phyloP scores from a whole-genome alignment of 2,329 filamentous ascomycete species.

The Venturia pyrina region DNA sequence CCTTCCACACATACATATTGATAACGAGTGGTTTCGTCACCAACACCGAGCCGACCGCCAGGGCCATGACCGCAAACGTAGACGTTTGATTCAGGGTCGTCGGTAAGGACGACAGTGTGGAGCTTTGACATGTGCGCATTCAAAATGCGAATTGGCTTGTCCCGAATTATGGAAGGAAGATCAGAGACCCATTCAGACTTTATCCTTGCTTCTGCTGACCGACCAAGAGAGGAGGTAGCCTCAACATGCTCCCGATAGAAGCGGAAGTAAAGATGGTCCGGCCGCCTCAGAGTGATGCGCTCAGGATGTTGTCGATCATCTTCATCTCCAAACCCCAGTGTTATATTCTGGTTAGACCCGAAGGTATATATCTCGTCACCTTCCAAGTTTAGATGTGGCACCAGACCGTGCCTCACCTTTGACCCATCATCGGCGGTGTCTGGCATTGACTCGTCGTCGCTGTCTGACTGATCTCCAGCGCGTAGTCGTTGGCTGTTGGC shows the following conservation, averaged over 20 bases:
- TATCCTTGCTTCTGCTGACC: conserved; percentile 18
- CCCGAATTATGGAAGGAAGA: conserved; percentile 63
- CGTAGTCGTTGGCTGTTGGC: background rate
- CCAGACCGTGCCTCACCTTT: conserved; percentile 17
- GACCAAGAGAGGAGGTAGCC: conserved; percentile 5
- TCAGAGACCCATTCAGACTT: conserved; percentile 32
- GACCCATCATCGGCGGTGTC: background rate
- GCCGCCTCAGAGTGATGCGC: conserved; percentile 64
- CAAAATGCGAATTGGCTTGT: conserved; percentile 63
- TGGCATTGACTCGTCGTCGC: conserved; percentile 13
- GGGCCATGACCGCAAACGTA: conserved; percentile 89
- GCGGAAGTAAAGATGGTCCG: conserved; percentile 62
- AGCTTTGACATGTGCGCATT: conserved; percentile 74
- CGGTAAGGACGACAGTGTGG: conserved; percentile 79
- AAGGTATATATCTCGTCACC: conserved; percentile 90
- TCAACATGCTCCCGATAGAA: conserved; percentile 53
- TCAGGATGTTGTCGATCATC: conserved; percentile 93
- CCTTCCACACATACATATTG: conserved; percentile 74
- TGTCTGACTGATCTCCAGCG: conserved; percentile 14
- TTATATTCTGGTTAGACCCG: conserved; percentile 92
- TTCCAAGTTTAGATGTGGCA: conserved; percentile 30
- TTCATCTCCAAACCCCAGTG: conserved; percentile 86
- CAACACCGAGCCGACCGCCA: conserved; percentile 78
- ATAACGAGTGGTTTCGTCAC: conserved; percentile 83
- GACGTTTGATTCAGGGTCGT: conserved; percentile 78